phyloP scores from a whole-genome alignment of 495 filamentous ascomycete genomes.

The Lophiotrema nucula region DNA sequence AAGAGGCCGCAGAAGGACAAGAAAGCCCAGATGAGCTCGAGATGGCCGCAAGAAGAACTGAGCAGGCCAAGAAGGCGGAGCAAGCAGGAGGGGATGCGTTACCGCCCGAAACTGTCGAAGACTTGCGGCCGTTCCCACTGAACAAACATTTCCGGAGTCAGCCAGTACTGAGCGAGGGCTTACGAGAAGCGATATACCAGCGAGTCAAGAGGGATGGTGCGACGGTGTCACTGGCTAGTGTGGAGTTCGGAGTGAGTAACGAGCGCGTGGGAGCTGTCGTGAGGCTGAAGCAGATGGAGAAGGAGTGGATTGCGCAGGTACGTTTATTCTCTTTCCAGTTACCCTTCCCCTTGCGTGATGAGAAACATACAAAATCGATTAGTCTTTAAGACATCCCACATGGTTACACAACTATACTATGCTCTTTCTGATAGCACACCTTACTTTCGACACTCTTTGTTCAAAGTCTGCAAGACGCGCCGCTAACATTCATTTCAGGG shows the following conservation, averaged over 20 bases:
- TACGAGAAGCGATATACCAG: conserved; percentile 72
- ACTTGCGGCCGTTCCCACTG: conserved; percentile 66
- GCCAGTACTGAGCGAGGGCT: conserved; percentile 70
- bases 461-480: background rate
- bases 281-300: conserved; percentile 82
- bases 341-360: conserved; percentile 54
- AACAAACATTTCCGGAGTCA: conserved; percentile 72
- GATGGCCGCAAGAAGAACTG: conserved; percentile 22
- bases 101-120: conserved; percentile 41
- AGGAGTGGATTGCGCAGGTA: conserved; percentile 70
- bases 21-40: conserved; percentile 31
- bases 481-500: conserved; percentile 52
- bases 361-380: conserved; percentile 80
- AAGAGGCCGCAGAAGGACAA: conserved; percentile 21
- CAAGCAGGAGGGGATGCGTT: conserved; percentile 16
- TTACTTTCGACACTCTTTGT: background rate
- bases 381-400: conserved; percentile 92
- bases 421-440: conserved; percentile 43
- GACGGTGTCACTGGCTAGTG: conserved; percentile 76
- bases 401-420: conserved; percentile 54
- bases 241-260: conserved; percentile 75
- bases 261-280: conserved; percentile 85
- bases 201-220: conserved; percentile 62
- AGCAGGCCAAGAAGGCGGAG: conserved; percentile 31
- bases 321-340: conserved; percentile 36